Percentiles rank a stretch among this genome's conserved stretches.
Evolutionary conservation across 2,329 filamentous ascomycete species (phyloP).

Genomic region (Plectosphaerella plurivora): DNA sequence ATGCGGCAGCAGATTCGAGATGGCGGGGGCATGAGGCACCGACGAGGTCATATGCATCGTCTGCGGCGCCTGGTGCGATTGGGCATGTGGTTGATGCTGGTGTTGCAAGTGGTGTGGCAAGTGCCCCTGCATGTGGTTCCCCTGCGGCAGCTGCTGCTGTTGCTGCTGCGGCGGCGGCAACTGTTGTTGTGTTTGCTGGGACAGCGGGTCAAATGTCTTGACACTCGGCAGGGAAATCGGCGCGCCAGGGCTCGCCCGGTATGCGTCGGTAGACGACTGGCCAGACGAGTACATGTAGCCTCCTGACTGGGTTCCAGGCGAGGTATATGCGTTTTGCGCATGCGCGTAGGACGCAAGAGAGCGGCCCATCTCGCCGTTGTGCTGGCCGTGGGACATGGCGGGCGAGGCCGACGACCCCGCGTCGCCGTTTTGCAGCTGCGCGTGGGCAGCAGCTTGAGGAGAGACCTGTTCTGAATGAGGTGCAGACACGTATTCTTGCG

Average conservation of each 20-base stretch:
- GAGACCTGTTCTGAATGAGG: not conserved
- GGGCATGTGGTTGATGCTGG: not conserved
- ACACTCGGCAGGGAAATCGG: conserved; percentile 36
- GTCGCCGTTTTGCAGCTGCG: conserved; percentile 12
- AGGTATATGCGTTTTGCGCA: conserved; percentile 5
- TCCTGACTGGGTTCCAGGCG: conserved; percentile 1
- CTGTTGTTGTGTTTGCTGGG: conserved; percentile 12
- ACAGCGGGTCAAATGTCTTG: conserved; percentile 34
- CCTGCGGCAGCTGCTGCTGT: conserved; percentile 11
- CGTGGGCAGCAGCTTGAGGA: not conserved
- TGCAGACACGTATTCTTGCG: not conserved
- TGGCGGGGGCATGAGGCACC: conserved; percentile 33
- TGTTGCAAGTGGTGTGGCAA: conserved; percentile 5
- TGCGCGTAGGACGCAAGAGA: conserved; percentile 12
- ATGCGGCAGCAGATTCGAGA: not conserved
- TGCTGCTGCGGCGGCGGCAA: conserved; percentile 12
- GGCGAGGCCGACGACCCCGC: conserved; percentile 12
- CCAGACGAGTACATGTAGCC: conserved; percentile 1
- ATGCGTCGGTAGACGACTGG: conserved; percentile 25
- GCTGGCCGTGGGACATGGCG: conserved; percentile 15
- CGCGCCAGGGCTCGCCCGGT: conserved; percentile 24
- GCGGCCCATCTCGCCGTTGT: conserved; percentile 10
- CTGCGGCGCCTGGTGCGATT: conserved; percentile 22
- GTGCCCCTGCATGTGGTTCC: not conserved
- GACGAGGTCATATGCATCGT: conserved; percentile 28